Conservation (phyloP, 2,329 filamentous ascomycete genomes). For the Immersiporthe knoxdaviesiana region DNA sequence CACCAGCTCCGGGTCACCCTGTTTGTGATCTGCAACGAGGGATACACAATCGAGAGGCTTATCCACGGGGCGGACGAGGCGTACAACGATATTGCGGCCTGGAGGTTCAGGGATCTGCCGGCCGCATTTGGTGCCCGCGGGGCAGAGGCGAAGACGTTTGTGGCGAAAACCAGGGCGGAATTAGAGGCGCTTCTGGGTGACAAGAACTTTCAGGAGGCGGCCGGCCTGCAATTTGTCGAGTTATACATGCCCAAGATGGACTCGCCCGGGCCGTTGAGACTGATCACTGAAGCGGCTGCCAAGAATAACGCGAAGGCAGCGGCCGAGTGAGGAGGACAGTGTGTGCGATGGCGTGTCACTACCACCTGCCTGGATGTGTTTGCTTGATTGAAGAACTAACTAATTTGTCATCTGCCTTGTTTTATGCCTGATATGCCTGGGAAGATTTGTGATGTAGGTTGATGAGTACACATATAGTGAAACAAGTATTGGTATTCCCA, state of each 20-base stretch:
- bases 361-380: not conserved
- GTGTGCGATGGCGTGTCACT: not conserved
- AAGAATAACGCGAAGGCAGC: slow-evolving; percentile 61
- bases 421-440: no score
- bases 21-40: slow-evolving; percentile 86
- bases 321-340: slow-evolving; percentile 32
- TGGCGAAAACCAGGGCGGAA: slow-evolving; percentile 70
- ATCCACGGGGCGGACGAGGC: slow-evolving; percentile 80
- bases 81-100: slow-evolving; percentile 81
- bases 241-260: slow-evolving; percentile 80
- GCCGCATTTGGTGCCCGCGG: slow-evolving; percentile 66
- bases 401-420: no score
- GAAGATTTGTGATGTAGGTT: not conserved
- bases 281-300: slow-evolving; percentile 72
- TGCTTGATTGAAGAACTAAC: not conserved
- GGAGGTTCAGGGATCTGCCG: slow-evolving; percentile 73
- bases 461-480: no score
- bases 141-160: slow-evolving; percentile 63
- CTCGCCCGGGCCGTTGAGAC: slow-evolving; percentile 70
- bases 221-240: slow-evolving; percentile 73
- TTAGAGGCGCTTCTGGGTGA: slow-evolving; percentile 68
- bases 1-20: slow-evolving; percentile 77
- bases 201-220: slow-evolving; percentile 62
- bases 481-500: no score
- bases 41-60: slow-evolving; percentile 86